A percentile compares a stretch with the other conserved stretches of the same genome.
phyloP scores from a whole-genome alignment of 2,329 filamentous ascomycete genomes.

The Alternaria viburni region DNA sequence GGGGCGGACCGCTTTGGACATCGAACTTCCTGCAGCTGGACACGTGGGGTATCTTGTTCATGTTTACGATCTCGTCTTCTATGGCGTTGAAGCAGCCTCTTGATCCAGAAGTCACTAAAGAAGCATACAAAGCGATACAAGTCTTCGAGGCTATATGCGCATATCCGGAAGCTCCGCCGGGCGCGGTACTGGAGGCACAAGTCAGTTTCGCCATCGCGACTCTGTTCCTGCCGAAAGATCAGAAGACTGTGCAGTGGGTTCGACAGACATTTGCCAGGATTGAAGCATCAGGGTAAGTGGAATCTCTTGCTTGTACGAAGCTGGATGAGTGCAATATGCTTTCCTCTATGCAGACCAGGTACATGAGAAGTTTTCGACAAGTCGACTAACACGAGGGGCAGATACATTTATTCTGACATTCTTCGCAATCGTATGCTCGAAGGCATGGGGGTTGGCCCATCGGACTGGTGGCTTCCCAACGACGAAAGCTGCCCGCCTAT shows the following conservation, averaged over 20 bases:
- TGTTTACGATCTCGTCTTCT: constrained; percentile 78
- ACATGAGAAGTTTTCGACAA: background rate
- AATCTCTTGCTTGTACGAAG: background rate
- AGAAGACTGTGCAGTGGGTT: constrained; percentile 77
- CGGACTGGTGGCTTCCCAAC: constrained; percentile 88
- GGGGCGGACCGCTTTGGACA: constrained; percentile 70
- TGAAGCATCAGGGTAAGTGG: constrained; percentile 77
- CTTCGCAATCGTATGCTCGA: constrained; percentile 78
- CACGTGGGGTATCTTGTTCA: constrained; percentile 77
- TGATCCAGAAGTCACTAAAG: constrained; percentile 61
- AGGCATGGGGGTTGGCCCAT: constrained; percentile 74
- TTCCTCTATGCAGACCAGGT: background rate
- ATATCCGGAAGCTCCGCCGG: constrained; percentile 73
- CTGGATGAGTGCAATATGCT: background rate
- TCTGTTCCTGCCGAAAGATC: constrained; percentile 79
- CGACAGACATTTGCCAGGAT: constrained; percentile 78
- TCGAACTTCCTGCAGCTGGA: constrained; percentile 79
- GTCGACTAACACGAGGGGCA: constrained; percentile 47
- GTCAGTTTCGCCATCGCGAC: constrained; percentile 76
- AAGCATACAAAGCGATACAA: constrained; percentile 75
- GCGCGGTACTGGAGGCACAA: constrained; percentile 75
- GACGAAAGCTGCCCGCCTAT: constrained; percentile 77
- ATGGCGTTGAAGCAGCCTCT: constrained; percentile 60
- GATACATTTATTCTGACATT: constrained; percentile 80
- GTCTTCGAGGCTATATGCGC: constrained; percentile 79